These are phyloP conservation scores for Moesziomyces parantarcticus DNA, from an alignment of 1,284 basidiomycete genomes.

Conservation along the genomic window DNA sequence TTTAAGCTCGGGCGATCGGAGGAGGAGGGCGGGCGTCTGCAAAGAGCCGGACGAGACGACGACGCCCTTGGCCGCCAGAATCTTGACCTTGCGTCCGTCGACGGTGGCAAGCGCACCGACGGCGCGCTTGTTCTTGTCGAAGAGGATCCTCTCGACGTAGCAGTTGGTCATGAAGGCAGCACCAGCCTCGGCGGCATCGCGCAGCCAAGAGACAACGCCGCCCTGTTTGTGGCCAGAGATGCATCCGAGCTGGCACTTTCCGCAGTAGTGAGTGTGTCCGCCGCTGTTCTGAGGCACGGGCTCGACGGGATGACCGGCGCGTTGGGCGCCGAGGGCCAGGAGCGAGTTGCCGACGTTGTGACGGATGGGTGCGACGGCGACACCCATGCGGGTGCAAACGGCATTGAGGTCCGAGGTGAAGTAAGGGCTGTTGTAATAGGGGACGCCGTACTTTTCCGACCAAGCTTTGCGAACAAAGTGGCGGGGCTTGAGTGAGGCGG, in stretches of 20 bases:
- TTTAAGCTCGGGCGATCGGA: constrained; percentile 68
- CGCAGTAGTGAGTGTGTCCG: constrained; percentile 68
- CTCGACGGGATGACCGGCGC: constrained; percentile 65
- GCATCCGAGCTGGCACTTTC: constrained; percentile 69
- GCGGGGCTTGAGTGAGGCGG: constrained; percentile 69
- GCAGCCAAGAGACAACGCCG: constrained; percentile 67
- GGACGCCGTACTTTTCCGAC: constrained; percentile 67
- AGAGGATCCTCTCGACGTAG: constrained; percentile 68
- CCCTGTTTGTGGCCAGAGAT: constrained; percentile 68
- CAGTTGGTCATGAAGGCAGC: constrained; percentile 67
- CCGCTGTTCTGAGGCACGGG: constrained; percentile 69
- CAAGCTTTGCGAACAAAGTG: constrained; percentile 69
- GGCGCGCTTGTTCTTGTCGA: constrained; percentile 60
- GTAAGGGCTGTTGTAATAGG: constrained; percentile 66
- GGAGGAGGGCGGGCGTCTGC: constrained; percentile 70
- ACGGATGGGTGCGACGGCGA: constrained; percentile 63
- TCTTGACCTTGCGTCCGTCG: constrained; percentile 58
- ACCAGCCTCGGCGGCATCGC: constrained; percentile 68
- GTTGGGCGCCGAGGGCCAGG: constrained; percentile 64
- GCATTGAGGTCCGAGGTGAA: constrained; percentile 68
- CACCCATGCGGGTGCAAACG: constrained; percentile 69
- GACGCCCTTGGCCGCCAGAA: constrained; percentile 68
- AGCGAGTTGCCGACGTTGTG: constrained; percentile 68
- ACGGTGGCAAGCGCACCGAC: constrained; percentile 59
- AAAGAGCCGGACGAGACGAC: constrained; percentile 69